Percentiles rank a stretch among this genome's conserved stretches.
These are phyloP conservation scores for Monosporascus sp. DNA, from an alignment of 2,329 filamentous ascomycete genomes.

Conservation along the genomic window DNA sequence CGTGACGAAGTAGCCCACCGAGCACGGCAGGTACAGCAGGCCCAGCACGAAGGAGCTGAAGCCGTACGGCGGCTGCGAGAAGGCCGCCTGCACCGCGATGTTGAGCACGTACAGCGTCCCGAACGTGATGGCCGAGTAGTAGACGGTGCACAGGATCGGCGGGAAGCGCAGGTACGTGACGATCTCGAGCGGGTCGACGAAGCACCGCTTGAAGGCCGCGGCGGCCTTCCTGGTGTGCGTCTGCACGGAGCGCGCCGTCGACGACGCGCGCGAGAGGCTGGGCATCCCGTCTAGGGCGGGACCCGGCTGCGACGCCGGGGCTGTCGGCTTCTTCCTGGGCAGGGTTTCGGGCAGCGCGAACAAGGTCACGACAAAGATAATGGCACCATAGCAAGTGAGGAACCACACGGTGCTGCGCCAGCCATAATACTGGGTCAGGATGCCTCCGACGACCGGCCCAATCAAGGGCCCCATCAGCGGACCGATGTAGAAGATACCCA, in stretches of 20 bases:
- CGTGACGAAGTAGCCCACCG: constrained; percentile 64
- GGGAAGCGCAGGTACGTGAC: constrained; percentile 69
- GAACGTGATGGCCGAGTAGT: constrained; percentile 70
- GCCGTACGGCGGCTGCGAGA: constrained; percentile 60
- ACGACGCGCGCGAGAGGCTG: constrained; percentile 45
- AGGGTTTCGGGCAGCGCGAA: constrained; percentile 64
- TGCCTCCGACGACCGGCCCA: constrained; percentile 71
- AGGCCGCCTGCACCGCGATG: constrained; percentile 68
- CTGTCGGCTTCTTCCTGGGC: constrained; percentile 24
- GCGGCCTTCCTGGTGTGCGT: constrained; percentile 49
- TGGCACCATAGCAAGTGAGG: constrained; percentile 61
- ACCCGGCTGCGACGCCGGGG: neutral
- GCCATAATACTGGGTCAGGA: constrained; percentile 59
- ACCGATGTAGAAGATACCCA: constrained; percentile 78
- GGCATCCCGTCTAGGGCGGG: constrained; percentile 4
- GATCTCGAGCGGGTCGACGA: constrained; percentile 69
- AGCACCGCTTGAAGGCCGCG: constrained; percentile 49
- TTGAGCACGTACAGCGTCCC: constrained; percentile 72
- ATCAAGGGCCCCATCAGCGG: constrained; percentile 70
- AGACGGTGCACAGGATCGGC: constrained; percentile 66
- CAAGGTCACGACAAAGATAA: constrained; percentile 49
- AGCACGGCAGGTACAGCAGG: constrained; percentile 70
- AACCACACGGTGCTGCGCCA: constrained; percentile 81
- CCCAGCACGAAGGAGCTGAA: constrained; percentile 66
- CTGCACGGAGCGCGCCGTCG: constrained; percentile 57